These are phyloP conservation scores for Apiospora marii DNA, from an alignment of 2,329 filamentous ascomycete species.

Conservation along the genomic window DNA sequence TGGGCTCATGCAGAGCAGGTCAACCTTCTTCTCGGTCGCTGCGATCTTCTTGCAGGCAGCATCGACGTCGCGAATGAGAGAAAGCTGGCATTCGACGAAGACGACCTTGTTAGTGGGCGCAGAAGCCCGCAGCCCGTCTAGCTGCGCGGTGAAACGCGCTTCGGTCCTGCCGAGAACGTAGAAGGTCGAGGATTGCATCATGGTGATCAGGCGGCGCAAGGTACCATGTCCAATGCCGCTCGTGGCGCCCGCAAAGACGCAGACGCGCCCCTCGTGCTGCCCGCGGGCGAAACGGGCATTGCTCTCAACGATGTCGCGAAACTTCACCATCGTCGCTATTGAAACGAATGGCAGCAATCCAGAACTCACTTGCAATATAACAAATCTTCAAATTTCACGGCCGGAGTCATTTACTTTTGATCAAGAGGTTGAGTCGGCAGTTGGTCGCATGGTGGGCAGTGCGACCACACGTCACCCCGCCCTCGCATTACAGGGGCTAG, in stretches of 20 bases:
- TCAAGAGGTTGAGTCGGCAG: too few species aligned
- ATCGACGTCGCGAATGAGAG: conserved; percentile 31
- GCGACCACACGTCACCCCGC: too few species aligned
- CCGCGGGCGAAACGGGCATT: conserved; percentile 25
- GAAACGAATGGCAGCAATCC: too few species aligned
- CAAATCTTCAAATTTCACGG: too few species aligned
- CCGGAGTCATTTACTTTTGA: too few species aligned
- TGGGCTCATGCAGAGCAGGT: conserved; percentile 40
- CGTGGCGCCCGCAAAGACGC: conserved; percentile 30
- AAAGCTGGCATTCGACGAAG: conserved; percentile 40
- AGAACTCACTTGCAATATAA: too few species aligned
- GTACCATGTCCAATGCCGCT: conserved; percentile 38
- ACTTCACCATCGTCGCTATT: not conserved
- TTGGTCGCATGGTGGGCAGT: too few species aligned
- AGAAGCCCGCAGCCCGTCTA: conserved; percentile 27
- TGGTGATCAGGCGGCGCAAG: conserved; percentile 35
- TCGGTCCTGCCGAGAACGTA: conserved; percentile 36
- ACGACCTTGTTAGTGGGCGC: conserved; percentile 34
- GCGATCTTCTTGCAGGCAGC: not conserved
- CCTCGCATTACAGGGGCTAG: too few species aligned
- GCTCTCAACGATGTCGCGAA: conserved; percentile 27
- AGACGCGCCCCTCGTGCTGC: conserved; percentile 23
- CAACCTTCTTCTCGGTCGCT: conserved; percentile 32
- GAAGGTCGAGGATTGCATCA: conserved; percentile 31
- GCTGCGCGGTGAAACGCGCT: conserved; percentile 28